Conservation (phyloP, 345 rosid genomes). For the Murraya koenigii region DNA sequence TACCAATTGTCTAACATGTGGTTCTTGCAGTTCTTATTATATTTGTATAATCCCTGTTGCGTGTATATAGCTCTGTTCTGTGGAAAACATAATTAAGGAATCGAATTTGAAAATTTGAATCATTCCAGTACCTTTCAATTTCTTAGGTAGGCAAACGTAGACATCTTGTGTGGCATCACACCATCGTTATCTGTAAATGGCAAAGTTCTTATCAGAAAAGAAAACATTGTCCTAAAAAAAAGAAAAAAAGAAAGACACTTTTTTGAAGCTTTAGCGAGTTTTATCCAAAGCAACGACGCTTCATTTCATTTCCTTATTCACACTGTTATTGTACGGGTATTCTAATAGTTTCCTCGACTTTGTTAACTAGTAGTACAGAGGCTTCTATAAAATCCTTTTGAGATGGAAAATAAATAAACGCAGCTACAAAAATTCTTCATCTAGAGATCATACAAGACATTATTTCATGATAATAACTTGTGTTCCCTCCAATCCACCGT, state of each 20-base stretch:
- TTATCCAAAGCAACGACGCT: background rate
- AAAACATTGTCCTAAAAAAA: background rate
- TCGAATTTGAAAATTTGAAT: background rate
- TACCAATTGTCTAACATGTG: no score
- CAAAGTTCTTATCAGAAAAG: background rate
- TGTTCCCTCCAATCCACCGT: background rate
- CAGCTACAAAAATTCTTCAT: background rate
- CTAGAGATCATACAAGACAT: background rate
- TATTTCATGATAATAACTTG: background rate
- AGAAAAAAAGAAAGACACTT: background rate
- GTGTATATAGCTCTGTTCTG: background rate
- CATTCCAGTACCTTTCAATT: background rate
- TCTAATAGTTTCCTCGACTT: background rate
- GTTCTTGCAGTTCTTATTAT: no score
- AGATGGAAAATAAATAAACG: background rate
- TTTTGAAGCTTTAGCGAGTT: background rate
- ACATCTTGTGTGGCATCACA: background rate
- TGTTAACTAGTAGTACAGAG: background rate
- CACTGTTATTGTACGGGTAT: background rate
- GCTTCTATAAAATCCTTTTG: background rate
- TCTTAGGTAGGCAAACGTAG: background rate
- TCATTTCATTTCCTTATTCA: background rate
- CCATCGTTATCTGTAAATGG: background rate
- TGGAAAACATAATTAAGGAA: background rate
- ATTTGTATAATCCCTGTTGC: no score